phyloP scores from a whole-genome alignment of 345 rosid genomes.

The Linum trigynum region DNA sequence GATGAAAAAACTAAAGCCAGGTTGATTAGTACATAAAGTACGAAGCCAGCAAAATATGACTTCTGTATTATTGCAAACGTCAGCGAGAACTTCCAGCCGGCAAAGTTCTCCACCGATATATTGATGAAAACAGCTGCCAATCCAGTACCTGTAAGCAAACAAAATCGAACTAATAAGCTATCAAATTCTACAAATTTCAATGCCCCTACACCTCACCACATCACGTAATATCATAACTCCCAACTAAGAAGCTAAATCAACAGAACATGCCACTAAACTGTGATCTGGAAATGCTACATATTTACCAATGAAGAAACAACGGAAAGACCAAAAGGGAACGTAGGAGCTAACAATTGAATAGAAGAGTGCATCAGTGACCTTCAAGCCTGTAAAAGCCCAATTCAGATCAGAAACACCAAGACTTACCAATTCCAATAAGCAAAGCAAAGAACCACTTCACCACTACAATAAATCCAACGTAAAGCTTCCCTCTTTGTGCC shows the following conservation, averaged over 20 bases:
- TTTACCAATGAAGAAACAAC: not conserved
- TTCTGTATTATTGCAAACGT: conserved; percentile 77
- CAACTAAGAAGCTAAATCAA: too few relatives aligned
- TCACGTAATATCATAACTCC: too few relatives aligned
- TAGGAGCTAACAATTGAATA: not conserved
- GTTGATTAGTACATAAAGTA: conserved; percentile 69
- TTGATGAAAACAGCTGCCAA: conserved; percentile 89
- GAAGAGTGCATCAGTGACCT: not conserved
- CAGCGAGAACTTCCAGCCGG: conserved; percentile 81
- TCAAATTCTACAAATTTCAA: too few relatives aligned
- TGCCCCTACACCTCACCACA: not conserved
- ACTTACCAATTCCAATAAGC: conserved; percentile 78
- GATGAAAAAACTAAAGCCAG: conserved; percentile 79
- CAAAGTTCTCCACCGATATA: conserved; percentile 89
- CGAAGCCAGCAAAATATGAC: conserved; percentile 80
- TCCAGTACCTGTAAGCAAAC: conserved; percentile 64
- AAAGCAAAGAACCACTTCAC: conserved; percentile 95
- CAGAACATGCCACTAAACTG: not conserved
- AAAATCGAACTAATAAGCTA: not conserved
- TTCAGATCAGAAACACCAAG: not conserved
- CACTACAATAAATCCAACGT: conserved; percentile 54
- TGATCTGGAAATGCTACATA: not conserved
- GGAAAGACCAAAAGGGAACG: not conserved
- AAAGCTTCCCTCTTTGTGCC: conserved; percentile 92
- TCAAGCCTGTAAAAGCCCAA: not conserved